phyloP scores from a whole-genome alignment of 495 filamentous ascomycete genomes.

The Penicillium desertorum region DNA sequence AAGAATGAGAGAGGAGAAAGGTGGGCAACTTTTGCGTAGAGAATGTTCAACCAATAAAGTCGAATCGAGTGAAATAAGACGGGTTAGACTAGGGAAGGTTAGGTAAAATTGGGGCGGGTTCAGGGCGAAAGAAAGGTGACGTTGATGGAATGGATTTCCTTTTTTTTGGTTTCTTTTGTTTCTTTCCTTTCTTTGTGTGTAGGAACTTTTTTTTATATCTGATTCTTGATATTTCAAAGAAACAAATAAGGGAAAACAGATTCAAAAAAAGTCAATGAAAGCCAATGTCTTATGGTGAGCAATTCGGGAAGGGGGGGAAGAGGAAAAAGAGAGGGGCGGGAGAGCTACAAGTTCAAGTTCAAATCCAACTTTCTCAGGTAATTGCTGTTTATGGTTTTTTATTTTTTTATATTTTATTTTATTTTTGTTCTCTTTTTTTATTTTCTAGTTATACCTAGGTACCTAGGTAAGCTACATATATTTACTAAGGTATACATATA shows the following conservation, averaged over 20 bases:
- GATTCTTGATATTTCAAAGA: background rate
- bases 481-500: background rate
- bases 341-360: conserved; percentile 27
- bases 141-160: conserved; percentile 5
- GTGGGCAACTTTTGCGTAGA: conserved; percentile 13
- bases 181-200: background rate
- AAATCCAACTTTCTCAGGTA: background rate
- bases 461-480: conserved; percentile 1
- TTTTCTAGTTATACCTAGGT: background rate
- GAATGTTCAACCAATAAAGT: conserved; percentile 16
- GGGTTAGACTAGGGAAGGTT: conserved; percentile 16
- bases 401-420: background rate
- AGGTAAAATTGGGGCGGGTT: conserved; percentile 15
- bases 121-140: conserved; percentile 5
- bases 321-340: conserved; percentile 34
- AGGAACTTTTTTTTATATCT: background rate
- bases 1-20: conserved; percentile 12
- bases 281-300: conserved; percentile 66
- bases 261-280: conserved; percentile 56
- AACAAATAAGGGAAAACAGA: background rate
- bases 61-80: conserved; percentile 10
- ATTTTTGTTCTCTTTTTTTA: background rate
- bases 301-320: conserved; percentile 26
- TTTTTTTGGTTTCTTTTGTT: background rate
- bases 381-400: background rate